Evolutionary conservation across 2,329 filamentous ascomycete genomes (phyloP).

Genomic region (Colletotrichum sidae): DNA sequence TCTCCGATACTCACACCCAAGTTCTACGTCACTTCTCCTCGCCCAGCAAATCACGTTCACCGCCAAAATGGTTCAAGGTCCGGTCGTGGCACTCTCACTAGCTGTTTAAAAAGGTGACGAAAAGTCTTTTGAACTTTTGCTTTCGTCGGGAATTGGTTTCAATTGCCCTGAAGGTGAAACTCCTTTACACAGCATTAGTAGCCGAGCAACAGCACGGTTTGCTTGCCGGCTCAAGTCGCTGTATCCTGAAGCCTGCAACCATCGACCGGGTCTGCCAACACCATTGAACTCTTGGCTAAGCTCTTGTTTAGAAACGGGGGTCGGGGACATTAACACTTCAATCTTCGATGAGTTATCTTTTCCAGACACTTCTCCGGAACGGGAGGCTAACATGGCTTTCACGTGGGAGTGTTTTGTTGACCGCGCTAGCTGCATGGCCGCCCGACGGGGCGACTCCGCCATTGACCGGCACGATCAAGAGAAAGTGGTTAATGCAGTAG

Average conservation of each 20-base stretch:
- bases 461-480: neutral
- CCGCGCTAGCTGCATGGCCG: neutral
- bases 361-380: neutral
- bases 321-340: accelerated
- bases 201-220: accelerated
- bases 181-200: neutral
- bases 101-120: neutral
- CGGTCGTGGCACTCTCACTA: neutral
- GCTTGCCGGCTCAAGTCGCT: neutral
- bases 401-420: neutral
- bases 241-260: neutral
- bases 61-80: neutral
- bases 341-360: neutral
- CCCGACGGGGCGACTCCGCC: no score
- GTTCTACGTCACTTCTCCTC: neutral
- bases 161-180: neutral
- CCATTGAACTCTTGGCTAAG: neutral
- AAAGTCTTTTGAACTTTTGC: neutral
- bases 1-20: accelerated
- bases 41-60: neutral
- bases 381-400: neutral
- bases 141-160: neutral
- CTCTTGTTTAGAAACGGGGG: accelerated
- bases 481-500: neutral
- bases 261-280: neutral